Evolutionary conservation across 139 green algal species (phyloP), one percentile per base, ranked within the genome.

Genomic region (Raphidocelis subcapitata): DNA sequence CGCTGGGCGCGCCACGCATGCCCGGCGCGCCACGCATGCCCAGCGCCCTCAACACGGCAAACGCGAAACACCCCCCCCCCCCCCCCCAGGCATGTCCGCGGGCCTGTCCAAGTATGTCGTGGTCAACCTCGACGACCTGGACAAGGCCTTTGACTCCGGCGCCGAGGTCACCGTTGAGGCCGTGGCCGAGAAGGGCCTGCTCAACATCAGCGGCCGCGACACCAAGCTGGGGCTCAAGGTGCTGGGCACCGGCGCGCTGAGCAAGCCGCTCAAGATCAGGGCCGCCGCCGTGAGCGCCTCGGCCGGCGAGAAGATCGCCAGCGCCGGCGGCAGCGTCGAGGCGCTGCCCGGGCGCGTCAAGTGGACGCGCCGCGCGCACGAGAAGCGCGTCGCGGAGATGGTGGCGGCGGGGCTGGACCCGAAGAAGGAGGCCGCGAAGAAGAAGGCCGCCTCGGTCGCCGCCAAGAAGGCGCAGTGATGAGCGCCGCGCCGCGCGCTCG

Each of bases 191-290:
- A 95, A 92, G 84, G 66, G 87, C 35, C 33, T 95, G 21, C 67
- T 97, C 41, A 95, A 92, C 77, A 59, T 94, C 23, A 91, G 79
- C 62, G 95, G 96, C 55, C 70, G 83, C 26, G 85, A 97, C 23
- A 60, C 76, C 18, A 87, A 77, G 69, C 91, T 99, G 70, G 94
- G 91, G 1, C 86, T 99, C 54, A 99, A 99, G 92, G 91, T 96
- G 54, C 80, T 99, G 67, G 95, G 92, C 69, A 83, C 86, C 10
- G 96, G 96, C 46, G 87, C 92, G 44, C 76, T 99, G 67, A 83
- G 61, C 24, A 84, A 83, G 51, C 56, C 79, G 24, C 67, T 98
- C 41, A 95, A 59, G 12, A 83, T 99, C 49, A 87, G 94, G 77
- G 96, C 95, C 4, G 88, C 79, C 2, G 76, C 83, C 8, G 97